A percentile compares a stretch with the other conserved stretches of the same genome.
These are phyloP conservation scores for Hemileccinum hortonii DNA, from an alignment of 1,284 basidiomycete genomes.

Conservation along the genomic window DNA sequence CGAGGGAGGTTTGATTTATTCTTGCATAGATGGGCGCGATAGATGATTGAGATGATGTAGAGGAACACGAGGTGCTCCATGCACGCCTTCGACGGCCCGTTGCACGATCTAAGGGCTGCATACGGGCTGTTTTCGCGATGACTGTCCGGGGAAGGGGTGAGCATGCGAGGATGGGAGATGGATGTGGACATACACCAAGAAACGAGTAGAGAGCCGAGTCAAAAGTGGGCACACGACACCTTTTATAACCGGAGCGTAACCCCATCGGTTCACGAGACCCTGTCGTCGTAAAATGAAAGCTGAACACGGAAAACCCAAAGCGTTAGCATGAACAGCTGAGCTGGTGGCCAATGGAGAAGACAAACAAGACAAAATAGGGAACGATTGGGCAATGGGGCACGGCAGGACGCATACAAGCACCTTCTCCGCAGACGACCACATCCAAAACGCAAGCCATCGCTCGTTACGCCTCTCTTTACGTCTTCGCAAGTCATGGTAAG, in stretches of 20 bases:
- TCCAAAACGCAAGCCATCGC: not conserved
- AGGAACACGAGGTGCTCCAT: conserved; percentile 26
- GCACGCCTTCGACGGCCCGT: conserved; percentile 12
- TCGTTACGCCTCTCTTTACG: conserved; percentile 25
- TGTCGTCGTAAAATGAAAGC: conserved; percentile 15
- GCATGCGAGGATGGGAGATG: not conserved
- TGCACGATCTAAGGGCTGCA: not conserved
- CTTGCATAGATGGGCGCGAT: conserved; percentile 32
- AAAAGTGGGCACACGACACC: conserved; percentile 29
- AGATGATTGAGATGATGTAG: conserved; percentile 31
- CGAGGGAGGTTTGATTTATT: conserved; percentile 30
- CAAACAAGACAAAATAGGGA: conserved; percentile 36
- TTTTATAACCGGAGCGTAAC: conserved; percentile 23
- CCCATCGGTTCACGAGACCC: conserved; percentile 8
- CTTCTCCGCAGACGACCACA: not conserved
- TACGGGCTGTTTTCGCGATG: too few species aligned
- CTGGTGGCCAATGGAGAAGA: too few species aligned
- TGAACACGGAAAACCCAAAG: too few species aligned
- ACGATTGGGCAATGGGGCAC: conserved; percentile 10
- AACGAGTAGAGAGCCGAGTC: not conserved
- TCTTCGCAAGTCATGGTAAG: conserved; percentile 35
- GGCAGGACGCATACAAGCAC: conserved; percentile 20
- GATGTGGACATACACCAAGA: not conserved
- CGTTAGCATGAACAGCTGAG: too few species aligned
- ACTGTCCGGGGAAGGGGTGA: not conserved